Base-by-base conservation (phyloP, 2,329 filamentous ascomycete species). In the Aureobasidium subglaciale region DNA sequence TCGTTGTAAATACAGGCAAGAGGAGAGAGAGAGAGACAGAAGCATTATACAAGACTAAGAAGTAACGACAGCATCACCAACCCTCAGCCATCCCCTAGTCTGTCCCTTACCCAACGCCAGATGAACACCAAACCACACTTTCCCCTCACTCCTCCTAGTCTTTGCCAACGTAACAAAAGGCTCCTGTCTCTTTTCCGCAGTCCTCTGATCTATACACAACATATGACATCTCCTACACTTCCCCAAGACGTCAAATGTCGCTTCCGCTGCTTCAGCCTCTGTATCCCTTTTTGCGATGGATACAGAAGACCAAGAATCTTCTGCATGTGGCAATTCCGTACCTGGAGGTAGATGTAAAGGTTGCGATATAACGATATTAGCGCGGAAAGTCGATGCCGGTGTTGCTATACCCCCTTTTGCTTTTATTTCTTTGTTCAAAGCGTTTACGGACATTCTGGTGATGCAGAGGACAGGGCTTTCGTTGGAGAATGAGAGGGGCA, bases 401-500 rank as follows among this genome's bases (percentile, higher is more conserved):
- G 90, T 84, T 0, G 80, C 76, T 59, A 79, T 83, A n/a, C 82
- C 82, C 18, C 80, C 80, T n/a, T 73, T 76, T 4, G 72, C 70
- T 53, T 73, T 78, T 62, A 97, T 93, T 11, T 82, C 75, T 58
- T 80, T 74, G 65, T 97, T 97, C 7, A 97, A 73, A 2, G 79
- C 79, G 43, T 88, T 84, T 45, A 97, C 79, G 62, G 90, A 96
- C 9, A 87, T 84, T 54, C 83, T 80, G 18, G 88, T 90, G 56
- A 97, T 85, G 43, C 89, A 81, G 0, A 99, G 79, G 41, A 99
- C 95, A 0, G 93, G 92, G 53, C 90, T 95, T 70, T 97, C 93
- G 67, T 99, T 99, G 22, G 91, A 88, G 3, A 99, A 75, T 0
- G 93, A 74, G 30, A 97, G 90, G 3, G 84, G 80, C 50, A 78